Conservation (phyloP, 176 grass and related monocot genomes). For the Eleusine coracana region DNA sequence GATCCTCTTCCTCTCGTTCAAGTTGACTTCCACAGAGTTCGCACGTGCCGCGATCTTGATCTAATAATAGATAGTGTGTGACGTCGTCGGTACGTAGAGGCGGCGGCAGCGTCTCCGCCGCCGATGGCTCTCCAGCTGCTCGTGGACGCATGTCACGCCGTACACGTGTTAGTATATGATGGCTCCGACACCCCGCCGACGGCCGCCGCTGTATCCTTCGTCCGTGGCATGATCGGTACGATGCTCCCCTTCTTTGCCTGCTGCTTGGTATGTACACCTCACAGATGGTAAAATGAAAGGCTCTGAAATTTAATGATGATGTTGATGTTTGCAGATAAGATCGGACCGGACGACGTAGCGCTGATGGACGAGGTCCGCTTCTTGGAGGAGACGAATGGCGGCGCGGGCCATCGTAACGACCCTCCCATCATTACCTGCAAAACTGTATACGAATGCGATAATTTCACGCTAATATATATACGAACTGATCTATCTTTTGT, state of each 20-base stretch:
- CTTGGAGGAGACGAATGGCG: conserved; percentile 4
- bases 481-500: neutral
- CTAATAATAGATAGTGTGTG: too few species aligned
- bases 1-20: too few species aligned
- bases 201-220: conserved; percentile 26
- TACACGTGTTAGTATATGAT: conserved; percentile 14
- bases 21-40: too few species aligned
- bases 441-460: conserved; percentile 41
- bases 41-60: too few species aligned
- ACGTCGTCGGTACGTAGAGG: too few species aligned
- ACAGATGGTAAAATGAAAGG: too few species aligned
- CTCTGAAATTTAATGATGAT: too few species aligned
- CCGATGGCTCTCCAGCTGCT: conserved; percentile 36
- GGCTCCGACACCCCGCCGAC: conserved; percentile 41
- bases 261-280: too few species aligned
- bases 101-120: too few species aligned
- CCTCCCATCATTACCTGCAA: conserved; percentile 52
- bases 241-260: too few species aligned
- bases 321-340: conserved; percentile 42
- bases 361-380: conserved; percentile 46
- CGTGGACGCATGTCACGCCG: conserved; percentile 51
- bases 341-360: conserved; percentile 52
- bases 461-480: conserved; percentile 53
- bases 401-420: neutral
- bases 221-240: conserved; percentile 49